Conservation (phyloP, 371 early-diverging fungal species). For the Rhizopus stolonifer region DNA sequence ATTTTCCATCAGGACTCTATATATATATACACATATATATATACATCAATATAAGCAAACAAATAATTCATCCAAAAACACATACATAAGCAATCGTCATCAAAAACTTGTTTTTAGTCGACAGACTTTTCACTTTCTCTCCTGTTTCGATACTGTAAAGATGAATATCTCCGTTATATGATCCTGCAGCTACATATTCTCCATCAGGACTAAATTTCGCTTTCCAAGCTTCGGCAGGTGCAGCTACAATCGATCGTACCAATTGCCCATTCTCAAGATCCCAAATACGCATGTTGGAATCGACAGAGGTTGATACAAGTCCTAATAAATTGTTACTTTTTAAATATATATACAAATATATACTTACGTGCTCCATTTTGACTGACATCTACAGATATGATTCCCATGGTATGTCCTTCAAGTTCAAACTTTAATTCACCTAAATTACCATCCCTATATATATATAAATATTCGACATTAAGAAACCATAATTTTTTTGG, state of each 20-base stretch:
- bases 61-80: background rate
- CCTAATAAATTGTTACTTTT: constrained; percentile 41
- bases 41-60: background rate
- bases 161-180: constrained; percentile 73
- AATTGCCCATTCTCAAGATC: constrained; percentile 57
- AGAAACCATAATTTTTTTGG: too few relatives aligned
- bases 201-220: constrained; percentile 75
- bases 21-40: too few relatives aligned
- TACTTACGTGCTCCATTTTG: constrained; percentile 62
- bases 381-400: constrained; percentile 74
- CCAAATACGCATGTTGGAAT: constrained; percentile 79
- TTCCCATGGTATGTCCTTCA: constrained; percentile 75
- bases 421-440: constrained; percentile 58
- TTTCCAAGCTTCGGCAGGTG: constrained; percentile 77
- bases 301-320: constrained; percentile 75
- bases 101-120: constrained; percentile 74
- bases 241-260: constrained; percentile 63
- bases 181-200: constrained; percentile 67
- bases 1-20: constrained; percentile 77
- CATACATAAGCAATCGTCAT: constrained; percentile 78
- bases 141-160: constrained; percentile 68
- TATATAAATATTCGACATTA: background rate
- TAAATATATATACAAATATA: background rate
- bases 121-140: constrained; percentile 57
- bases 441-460: constrained; percentile 65